Conservation (phyloP, 306 rosid genomes). For the Fragaria iinumae region DNA sequence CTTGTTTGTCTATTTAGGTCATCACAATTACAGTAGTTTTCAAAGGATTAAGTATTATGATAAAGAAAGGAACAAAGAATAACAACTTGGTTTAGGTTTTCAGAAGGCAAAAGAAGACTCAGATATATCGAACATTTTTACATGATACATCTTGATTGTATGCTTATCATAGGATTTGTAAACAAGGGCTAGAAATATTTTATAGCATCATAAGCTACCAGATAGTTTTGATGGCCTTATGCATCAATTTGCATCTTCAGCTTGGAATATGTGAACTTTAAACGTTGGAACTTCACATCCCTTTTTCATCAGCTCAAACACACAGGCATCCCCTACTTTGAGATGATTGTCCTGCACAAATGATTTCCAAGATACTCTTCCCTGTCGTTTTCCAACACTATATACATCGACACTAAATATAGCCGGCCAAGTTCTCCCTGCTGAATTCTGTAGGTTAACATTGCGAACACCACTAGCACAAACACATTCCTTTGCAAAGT, state of each 20-base stretch:
- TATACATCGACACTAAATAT: conserved; percentile 10
- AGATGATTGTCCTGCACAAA: conserved; percentile 25
- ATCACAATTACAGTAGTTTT: not conserved
- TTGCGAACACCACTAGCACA: not conserved
- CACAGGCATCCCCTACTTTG: conserved; percentile 14
- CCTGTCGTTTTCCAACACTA: not conserved
- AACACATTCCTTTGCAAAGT: not conserved
- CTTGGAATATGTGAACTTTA: conserved; percentile 1
- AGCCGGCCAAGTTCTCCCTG: conserved; percentile 24
- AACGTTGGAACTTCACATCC: not conserved
- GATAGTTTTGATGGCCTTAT: not conserved
- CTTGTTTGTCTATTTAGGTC: too few species aligned
- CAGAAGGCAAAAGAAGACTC: not conserved
- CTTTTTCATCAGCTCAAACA: conserved; percentile 11
- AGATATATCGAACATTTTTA: not conserved
- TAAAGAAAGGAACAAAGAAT: not conserved
- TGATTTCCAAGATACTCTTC: conserved; percentile 23
- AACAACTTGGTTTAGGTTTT: too few species aligned
- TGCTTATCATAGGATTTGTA: not conserved
- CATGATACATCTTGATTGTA: too few species aligned
- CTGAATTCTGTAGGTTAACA: not conserved
- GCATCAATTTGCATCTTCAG: not conserved
- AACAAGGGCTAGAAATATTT: not conserved
- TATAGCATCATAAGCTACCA: not conserved
- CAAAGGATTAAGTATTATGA: not conserved